Percentiles rank a stretch among this genome's conserved stretches.
phyloP scores from a whole-genome alignment of 1,284 basidiomycete species.

The Cutaneotrichosporon sp. region DNA sequence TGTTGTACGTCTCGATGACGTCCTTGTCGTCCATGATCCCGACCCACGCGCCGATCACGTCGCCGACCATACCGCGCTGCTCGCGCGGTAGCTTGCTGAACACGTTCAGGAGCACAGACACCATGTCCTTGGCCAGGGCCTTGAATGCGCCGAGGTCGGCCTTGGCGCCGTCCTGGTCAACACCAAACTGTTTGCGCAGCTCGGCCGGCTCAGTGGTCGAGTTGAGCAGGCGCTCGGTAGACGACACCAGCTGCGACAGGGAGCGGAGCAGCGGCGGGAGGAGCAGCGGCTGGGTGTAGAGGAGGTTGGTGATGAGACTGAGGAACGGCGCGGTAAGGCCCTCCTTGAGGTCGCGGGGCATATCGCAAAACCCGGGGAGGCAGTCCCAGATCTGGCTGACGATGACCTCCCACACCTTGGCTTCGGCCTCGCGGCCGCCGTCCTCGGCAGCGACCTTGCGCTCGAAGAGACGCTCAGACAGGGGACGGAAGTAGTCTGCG shows the following conservation, averaged over 20 bases:
- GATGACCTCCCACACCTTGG: slow-evolving; percentile 89
- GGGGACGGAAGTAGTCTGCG: slow-evolving; percentile 80
- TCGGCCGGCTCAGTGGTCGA: slow-evolving; percentile 51
- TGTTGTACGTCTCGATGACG: slow-evolving; percentile 70
- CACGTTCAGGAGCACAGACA: slow-evolving; percentile 94
- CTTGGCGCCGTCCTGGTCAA: slow-evolving; percentile 58
- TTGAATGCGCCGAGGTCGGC: slow-evolving; percentile 70
- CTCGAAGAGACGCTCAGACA: slow-evolving; percentile 90
- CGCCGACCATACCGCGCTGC: slow-evolving; percentile 74
- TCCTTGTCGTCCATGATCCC: slow-evolving; percentile 72
- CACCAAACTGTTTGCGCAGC: slow-evolving; percentile 52
- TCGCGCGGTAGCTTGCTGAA: slow-evolving; percentile 78
- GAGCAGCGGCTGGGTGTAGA: slow-evolving; percentile 82
- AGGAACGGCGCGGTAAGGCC: slow-evolving; percentile 69
- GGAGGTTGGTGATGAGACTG: slow-evolving; percentile 79
- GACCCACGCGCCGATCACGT: slow-evolving; percentile 82
- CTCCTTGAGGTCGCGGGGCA: slow-evolving; percentile 68
- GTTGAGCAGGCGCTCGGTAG: slow-evolving; percentile 50
- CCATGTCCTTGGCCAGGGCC: slow-evolving; percentile 80
- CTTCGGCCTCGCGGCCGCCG: slow-evolving; percentile 69
- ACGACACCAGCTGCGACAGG: slow-evolving; percentile 71
- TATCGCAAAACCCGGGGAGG: slow-evolving; percentile 61
- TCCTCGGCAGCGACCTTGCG: slow-evolving; percentile 68
- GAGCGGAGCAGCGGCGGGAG: slow-evolving; percentile 76
- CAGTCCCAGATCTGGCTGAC: slow-evolving; percentile 85